Percentiles rank a stretch among this genome's conserved stretches.
phyloP scores from a whole-genome alignment of 208 protist species.

The Ichthyophonus hoferi region DNA sequence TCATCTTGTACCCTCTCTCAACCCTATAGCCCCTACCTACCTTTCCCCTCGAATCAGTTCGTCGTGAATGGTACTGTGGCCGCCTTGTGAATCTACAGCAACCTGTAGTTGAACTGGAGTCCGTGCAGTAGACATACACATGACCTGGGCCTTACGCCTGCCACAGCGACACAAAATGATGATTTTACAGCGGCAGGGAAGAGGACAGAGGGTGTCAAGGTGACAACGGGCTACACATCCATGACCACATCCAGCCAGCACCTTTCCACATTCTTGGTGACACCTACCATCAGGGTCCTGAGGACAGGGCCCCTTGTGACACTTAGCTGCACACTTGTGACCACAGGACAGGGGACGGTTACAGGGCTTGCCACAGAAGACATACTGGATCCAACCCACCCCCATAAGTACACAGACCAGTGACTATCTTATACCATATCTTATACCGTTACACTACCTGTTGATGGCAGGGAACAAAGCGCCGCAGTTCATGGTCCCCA shows the following conservation, averaged over 20 bases:
- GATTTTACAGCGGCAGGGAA: not conserved
- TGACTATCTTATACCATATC: too few species aligned
- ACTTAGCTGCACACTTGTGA: constrained; percentile 11
- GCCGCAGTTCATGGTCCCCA: constrained; percentile 34
- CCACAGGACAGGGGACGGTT: constrained; percentile 16
- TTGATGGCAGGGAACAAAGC: constrained; percentile 25
- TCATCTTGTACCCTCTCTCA: not conserved
- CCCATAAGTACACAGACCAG: not conserved
- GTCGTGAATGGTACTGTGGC: not conserved
- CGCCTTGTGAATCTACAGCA: not conserved
- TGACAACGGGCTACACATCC: not conserved
- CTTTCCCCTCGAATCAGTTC: not conserved
- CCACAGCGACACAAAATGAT: constrained; percentile 1
- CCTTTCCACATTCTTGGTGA: not conserved
- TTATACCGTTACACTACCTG: too few species aligned
- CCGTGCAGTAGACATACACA: not conserved
- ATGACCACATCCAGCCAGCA: constrained; percentile 7
- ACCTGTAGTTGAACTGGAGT: not conserved
- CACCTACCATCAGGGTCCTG: not conserved
- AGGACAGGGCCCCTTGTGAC: constrained; percentile 25
- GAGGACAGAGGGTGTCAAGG: not conserved
- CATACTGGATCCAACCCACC: not conserved
- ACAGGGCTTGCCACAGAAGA: constrained; percentile 30
- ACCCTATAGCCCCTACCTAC: not conserved
- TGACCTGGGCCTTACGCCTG: not conserved